Percentiles rank a stretch among this genome's conserved stretches.
Evolutionary conservation across 805 yeast species (phyloP).

Genomic region (Saturnispora zaruensis): DNA sequence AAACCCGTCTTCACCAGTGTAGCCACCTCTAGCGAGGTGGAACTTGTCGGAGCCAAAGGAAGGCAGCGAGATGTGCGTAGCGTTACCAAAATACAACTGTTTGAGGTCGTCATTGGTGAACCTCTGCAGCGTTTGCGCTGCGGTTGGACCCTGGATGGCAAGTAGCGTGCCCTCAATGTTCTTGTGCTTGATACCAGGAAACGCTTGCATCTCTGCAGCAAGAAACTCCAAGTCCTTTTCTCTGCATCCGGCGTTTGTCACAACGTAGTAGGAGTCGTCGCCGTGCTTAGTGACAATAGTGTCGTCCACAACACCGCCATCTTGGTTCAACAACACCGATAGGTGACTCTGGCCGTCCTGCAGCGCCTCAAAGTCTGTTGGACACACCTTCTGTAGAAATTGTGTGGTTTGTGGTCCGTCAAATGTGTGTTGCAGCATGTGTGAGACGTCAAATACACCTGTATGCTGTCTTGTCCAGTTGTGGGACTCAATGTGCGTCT

Average conservation of each 20-base stretch:
- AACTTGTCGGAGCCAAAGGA: conserved; percentile 37
- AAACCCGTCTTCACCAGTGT: conserved; percentile 98
- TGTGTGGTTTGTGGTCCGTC: conserved; percentile 58
- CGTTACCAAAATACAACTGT: conserved; percentile 66
- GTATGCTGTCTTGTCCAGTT: conserved; percentile 84
- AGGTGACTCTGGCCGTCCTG: conserved; percentile 57
- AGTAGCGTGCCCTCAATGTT: conserved; percentile 66
- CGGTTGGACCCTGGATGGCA: conserved; percentile 90
- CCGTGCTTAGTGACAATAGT: conserved; percentile 86
- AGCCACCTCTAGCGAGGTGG: conserved; percentile 91
- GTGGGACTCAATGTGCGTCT: conserved; percentile 86
- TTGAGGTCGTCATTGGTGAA: conserved; percentile 52
- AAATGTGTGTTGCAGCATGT: conserved; percentile 88
- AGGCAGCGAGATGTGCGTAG: conserved; percentile 38
- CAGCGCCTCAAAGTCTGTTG: conserved; percentile 64
- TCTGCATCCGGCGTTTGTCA: conserved; percentile 93
- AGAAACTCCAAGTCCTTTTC: conserved; percentile 69
- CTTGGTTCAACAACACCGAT: conserved; percentile 62
- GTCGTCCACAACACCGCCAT: conserved; percentile 85
- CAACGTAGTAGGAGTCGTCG: conserved; percentile 66
- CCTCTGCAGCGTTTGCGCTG: conserved; percentile 58
- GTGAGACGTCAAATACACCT: conserved; percentile 94
- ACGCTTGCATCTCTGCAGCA: conserved; percentile 37
- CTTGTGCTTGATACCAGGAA: conserved; percentile 27
- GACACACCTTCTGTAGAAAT: conserved; percentile 77